phyloP scores from a whole-genome alignment of 139 green algal genomes.

The Volvox reticuliferus region DNA sequence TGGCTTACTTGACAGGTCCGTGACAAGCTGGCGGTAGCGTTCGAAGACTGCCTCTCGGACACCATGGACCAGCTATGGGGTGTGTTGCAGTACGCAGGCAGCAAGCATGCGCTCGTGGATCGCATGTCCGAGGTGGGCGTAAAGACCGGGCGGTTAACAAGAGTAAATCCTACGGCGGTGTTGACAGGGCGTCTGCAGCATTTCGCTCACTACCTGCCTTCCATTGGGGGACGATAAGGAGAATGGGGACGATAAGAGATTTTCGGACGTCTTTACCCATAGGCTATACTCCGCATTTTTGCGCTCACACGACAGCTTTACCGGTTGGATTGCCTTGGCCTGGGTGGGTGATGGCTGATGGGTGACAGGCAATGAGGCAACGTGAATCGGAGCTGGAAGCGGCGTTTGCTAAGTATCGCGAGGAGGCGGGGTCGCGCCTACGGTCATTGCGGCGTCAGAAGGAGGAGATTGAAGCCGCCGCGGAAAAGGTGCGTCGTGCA shows the following conservation, averaged over 20 bases:
- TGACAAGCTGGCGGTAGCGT: constrained; percentile 24
- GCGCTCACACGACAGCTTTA: too few species aligned
- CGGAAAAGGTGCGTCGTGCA: constrained; percentile 10
- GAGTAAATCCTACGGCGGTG: too few species aligned
- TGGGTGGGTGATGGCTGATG: too few species aligned
- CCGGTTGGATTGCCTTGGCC: too few species aligned
- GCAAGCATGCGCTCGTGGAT: constrained; percentile 40
- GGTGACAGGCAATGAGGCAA: constrained; percentile 31
- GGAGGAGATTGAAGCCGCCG: constrained; percentile 18
- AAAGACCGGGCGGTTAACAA: too few species aligned
- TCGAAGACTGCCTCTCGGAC: constrained; percentile 53
- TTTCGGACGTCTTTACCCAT: too few species aligned
- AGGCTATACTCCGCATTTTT: too few species aligned
- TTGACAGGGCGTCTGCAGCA: too few species aligned
- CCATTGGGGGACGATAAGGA: too few species aligned
- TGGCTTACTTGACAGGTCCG: constrained; percentile 6
- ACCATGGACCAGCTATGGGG: constrained; percentile 57
- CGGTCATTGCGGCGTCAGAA: constrained; percentile 21
- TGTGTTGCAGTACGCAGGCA: constrained; percentile 49
- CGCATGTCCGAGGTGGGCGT: constrained; percentile 7
- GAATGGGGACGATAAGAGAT: too few species aligned
- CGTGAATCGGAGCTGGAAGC: constrained; percentile 48
- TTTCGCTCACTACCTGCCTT: too few species aligned
- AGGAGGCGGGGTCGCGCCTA: neutral
- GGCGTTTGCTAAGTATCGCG: neutral